Conservation (phyloP, 768 basidiomycete genomes). For the Pisolithus sp. region DNA sequence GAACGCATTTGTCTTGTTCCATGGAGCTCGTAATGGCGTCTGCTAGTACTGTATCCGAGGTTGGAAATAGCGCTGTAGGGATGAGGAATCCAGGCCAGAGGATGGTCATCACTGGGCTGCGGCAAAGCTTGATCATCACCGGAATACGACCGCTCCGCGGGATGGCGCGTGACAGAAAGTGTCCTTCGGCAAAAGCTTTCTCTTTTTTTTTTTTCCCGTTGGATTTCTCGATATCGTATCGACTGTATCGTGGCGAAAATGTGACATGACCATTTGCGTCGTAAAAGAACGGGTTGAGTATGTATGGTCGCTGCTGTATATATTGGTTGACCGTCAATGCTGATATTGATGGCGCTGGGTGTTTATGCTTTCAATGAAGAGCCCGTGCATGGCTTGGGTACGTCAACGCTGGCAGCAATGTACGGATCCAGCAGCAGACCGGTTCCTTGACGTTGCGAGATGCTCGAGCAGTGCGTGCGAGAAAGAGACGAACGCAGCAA, state of each 20-base stretch:
- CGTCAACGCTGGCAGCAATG: background rate
- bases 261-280: background rate
- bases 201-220: background rate
- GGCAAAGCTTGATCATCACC: background rate
- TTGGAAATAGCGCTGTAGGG: slow-evolving; percentile 13
- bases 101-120: background rate
- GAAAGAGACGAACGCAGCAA: slow-evolving; percentile 9
- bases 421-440: slow-evolving; percentile 10
- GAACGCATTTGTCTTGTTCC: slow-evolving; percentile 10
- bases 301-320: background rate
- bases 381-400: slow-evolving; percentile 20
- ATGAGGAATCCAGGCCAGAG: background rate
- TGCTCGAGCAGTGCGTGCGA: slow-evolving; percentile 24
- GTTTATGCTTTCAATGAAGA: slow-evolving; percentile 21
- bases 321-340: too few species aligned
- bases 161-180: slow-evolving; percentile 23
- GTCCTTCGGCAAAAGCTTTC: slow-evolving; percentile 9
- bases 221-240: too few species aligned
- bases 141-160: slow-evolving; percentile 24
- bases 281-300: slow-evolving; percentile 6
- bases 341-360: slow-evolving; percentile 21
- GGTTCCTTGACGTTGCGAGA: slow-evolving; percentile 14
- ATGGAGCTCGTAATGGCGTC: too few species aligned
- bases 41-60: slow-evolving; percentile 16
- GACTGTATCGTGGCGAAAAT: background rate